A percentile compares a stretch with the other conserved stretches of the same genome.
Conservation (phyloP, 1,284 basidiomycete species). For the Sanguinoderma infundibulare region DNA sequence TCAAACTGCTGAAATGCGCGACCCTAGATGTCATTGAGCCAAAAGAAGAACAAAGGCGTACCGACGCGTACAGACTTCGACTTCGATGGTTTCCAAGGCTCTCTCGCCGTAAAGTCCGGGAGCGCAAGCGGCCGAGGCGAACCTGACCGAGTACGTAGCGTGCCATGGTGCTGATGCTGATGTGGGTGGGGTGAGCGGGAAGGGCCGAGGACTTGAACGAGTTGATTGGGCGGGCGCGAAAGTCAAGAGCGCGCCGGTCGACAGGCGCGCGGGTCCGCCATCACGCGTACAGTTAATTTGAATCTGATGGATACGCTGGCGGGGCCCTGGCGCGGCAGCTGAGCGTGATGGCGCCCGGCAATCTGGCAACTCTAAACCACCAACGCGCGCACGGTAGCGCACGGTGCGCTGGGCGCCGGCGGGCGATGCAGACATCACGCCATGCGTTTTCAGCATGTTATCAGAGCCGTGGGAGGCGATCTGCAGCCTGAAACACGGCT, state of each 20-base stretch:
- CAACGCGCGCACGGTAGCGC: too few species aligned
- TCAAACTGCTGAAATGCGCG: neutral
- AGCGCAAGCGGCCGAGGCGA: neutral
- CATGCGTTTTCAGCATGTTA: neutral
- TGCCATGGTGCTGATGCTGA: too few species aligned
- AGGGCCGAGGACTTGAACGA: too few species aligned
- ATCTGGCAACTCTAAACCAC: neutral
- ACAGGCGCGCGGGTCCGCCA: too few species aligned
- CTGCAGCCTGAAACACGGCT: neutral
- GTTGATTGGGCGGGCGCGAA: too few species aligned
- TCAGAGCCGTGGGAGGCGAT: neutral
- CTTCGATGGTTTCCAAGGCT: neutral
- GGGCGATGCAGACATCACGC: neutral
- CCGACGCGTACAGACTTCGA: neutral
- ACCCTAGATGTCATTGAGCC: neutral
- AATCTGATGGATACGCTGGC: too few species aligned
- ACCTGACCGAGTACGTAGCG: neutral
- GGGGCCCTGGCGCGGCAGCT: too few species aligned
- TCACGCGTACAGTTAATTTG: neutral
- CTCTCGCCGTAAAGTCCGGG: neutral
- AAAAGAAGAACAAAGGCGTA: neutral
- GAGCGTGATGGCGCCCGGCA: neutral
- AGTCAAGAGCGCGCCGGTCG: neutral
- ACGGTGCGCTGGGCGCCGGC: neutral
- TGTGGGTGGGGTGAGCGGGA: too few species aligned